Base-by-base conservation (phyloP, 2,329 filamentous ascomycete species). In the Fusarium sp. region DNA sequence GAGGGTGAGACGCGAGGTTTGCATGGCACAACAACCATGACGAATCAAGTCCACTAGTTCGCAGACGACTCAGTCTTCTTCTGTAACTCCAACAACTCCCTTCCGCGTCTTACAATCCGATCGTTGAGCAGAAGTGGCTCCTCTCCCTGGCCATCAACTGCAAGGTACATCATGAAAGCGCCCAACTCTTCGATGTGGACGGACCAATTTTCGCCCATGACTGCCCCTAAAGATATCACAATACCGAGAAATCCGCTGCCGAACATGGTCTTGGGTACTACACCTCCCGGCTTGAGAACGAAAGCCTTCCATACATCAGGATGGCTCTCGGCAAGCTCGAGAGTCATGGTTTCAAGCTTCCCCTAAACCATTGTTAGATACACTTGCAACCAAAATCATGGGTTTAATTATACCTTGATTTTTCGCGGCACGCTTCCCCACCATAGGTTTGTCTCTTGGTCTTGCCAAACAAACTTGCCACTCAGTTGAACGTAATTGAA, bases 401-500 rank as follows among this genome's bases (percentile, higher is more conserved):
- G 9, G 30, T 14, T 3, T 6, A 2, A 3, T 0, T 4, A 0
- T 72, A 75, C 76, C 58, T 78, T 78, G 5, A 77, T 48, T 34
- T 78, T 78, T 0, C 76, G 76, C 4, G 73, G 62, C 9, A 63
- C 68, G 8, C 71, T 70, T 0, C 78, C 48, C 1, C 78, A 78
- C 71, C 77, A 81, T 18, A 83, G 18, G 30, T 68, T 79, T 23
- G 74, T 64, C 7, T 81, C 76, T 63, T 83, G 82, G 20, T 83
- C 73, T 20, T 79, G 80, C 13, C 76, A 70, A 1, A 82, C 81
- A 34, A 81, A 82, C 16, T 77, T 80, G 2, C 82, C 82, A 43
- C 82, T 82, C 6, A 83, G 67, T 41, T 81, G 81, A 4, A 83
- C 73, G 37, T 77, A 82, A 43, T 76, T 74, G 30, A 83, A 83